Percentiles rank a stretch among this genome's conserved stretches.
These are phyloP conservation scores for Pulveroboletus sp. DNA, from an alignment of 768 basidiomycete genomes.

Conservation along the genomic window DNA sequence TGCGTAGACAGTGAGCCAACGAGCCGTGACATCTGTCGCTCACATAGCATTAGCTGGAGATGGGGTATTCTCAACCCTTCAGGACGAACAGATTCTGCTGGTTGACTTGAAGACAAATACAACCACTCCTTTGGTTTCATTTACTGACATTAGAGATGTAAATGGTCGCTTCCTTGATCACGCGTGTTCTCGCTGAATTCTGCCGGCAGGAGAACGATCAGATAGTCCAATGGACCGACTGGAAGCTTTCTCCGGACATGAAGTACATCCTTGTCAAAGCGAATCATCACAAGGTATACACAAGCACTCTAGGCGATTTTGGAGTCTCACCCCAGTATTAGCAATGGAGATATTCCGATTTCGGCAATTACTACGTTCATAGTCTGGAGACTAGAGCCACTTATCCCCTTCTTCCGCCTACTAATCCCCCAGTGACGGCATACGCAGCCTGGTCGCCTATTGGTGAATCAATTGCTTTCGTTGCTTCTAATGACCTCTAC, in stretches of 20 bases:
- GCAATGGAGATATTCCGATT: constrained; percentile 94
- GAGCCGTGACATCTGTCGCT: background rate
- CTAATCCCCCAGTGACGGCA: constrained; percentile 64
- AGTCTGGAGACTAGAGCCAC: constrained; percentile 64
- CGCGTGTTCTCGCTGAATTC: constrained; percentile 1
- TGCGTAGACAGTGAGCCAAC: constrained; percentile 31
- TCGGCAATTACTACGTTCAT: constrained; percentile 93
- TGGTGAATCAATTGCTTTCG: constrained; percentile 78
- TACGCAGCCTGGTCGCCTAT: constrained; percentile 89
- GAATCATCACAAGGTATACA: constrained; percentile 61
- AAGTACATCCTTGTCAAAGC: constrained; percentile 81
- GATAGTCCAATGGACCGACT: constrained; percentile 48
- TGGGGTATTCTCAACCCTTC: constrained; percentile 74
- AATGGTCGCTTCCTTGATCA: constrained; percentile 11
- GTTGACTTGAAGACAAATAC: constrained; percentile 75
- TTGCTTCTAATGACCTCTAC: constrained; percentile 85
- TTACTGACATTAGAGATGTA: constrained; percentile 62
- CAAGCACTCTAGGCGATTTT: background rate
- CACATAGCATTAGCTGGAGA: constrained; percentile 69
- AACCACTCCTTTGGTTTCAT: constrained; percentile 55
- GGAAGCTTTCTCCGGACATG: constrained; percentile 90
- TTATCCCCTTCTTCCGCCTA: constrained; percentile 63
- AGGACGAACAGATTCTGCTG: constrained; percentile 65
- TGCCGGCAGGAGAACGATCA: constrained; percentile 48
- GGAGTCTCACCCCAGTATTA: constrained; percentile 27